phyloP scores from a whole-genome alignment of 345 rosid species.

The Boechera divaricarpa region DNA sequence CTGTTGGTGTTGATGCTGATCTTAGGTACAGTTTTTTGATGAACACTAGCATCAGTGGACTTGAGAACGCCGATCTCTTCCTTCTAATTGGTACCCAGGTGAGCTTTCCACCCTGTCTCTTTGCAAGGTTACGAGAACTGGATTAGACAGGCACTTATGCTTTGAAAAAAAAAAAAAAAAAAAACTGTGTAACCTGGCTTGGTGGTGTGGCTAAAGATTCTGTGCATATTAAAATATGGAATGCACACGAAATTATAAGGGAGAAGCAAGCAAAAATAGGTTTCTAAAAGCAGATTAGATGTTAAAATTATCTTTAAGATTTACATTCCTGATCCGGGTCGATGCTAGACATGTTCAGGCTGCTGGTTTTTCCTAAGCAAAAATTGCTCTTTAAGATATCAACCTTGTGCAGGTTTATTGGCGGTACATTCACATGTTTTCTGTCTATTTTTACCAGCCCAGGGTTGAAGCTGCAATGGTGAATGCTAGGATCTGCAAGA shows the following conservation, averaged over 20 bases:
- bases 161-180: not conserved
- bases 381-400: conserved; percentile 2
- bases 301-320: not conserved
- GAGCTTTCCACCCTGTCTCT: conserved; percentile 23
- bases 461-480: conserved; percentile 98
- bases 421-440: conserved; percentile 28
- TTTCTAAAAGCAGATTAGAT: not conserved
- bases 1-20: conserved; percentile 79
- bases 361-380: not conserved
- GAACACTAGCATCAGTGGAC: conserved; percentile 88
- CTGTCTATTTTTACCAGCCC: conserved; percentile 64
- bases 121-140: not conserved
- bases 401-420: not conserved
- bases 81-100: conserved; percentile 98
- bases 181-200: not conserved
- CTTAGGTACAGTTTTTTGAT: conserved; percentile 86
- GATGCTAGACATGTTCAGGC: not conserved
- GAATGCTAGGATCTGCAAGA: conserved; percentile 92
- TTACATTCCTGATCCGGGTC: not conserved
- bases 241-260: not conserved
- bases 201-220: not conserved
- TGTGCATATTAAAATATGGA: not conserved
- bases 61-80: conserved; percentile 93
- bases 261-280: not conserved
- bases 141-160: not conserved